phyloP scores from a whole-genome alignment of 192 early-diverging fungal species.

The Coemansia sp. region DNA sequence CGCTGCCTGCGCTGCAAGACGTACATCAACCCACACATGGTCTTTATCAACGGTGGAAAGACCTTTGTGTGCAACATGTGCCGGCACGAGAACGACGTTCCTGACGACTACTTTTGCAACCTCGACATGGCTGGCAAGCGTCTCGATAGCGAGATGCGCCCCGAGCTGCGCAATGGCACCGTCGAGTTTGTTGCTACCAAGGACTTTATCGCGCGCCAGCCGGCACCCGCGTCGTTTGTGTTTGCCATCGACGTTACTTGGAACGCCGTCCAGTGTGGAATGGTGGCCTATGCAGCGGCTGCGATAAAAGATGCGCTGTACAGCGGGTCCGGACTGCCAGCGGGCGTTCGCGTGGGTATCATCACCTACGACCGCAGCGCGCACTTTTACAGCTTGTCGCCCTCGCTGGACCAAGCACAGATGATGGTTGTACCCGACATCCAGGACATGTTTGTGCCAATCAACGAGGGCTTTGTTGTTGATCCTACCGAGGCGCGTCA shows the following conservation, averaged over 20 bases:
- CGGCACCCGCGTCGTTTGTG: slow-evolving; percentile 71
- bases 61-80: slow-evolving; percentile 95
- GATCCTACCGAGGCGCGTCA: slow-evolving; percentile 77
- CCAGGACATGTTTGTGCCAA: slow-evolving; percentile 90
- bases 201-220: slow-evolving; percentile 60
- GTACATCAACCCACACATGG: slow-evolving; percentile 90
- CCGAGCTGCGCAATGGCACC: slow-evolving; percentile 85
- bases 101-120: slow-evolving; percentile 89
- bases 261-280: slow-evolving; percentile 79
- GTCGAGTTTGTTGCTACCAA: slow-evolving; percentile 89
- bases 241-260: slow-evolving; percentile 96
- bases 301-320: slow-evolving; percentile 72
- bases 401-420: slow-evolving; percentile 80
- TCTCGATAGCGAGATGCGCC: slow-evolving; percentile 77
- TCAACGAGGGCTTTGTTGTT: slow-evolving; percentile 88
- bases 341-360: slow-evolving; percentile 73
- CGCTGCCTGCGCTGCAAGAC: slow-evolving; percentile 90
- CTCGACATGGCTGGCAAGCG: slow-evolving; percentile 90
- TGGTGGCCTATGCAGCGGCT: slow-evolving; percentile 66
- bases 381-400: slow-evolving; percentile 92
- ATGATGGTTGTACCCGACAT: slow-evolving; percentile 96
- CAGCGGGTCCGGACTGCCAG: slow-evolving; percentile 53
- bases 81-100: slow-evolving; percentile 77
- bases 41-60: slow-evolving; percentile 86
- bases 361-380: slow-evolving; percentile 86